Evolutionary conservation across 345 rosid genomes (phyloP), one percentile per base, ranked within the genome.

Genomic region (Luvunga scandens): DNA sequence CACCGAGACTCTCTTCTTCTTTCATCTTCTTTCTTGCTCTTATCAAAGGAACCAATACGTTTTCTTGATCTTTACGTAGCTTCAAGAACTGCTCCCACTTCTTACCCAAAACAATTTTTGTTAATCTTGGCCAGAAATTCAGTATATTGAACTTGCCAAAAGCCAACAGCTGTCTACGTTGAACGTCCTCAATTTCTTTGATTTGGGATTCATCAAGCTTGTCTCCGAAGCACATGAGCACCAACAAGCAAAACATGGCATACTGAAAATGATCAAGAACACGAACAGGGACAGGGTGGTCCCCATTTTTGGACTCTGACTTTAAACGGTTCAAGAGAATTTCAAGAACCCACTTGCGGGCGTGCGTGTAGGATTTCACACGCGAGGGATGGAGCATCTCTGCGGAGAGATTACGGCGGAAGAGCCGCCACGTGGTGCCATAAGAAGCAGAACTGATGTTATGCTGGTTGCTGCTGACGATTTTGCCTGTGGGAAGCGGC

Each of bases 191-290:
- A 8, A 82, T 36, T 18, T 71, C 39, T 48, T 60, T 63, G 14
- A 79, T 66, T 62, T 61, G 50, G 14, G 9, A 16, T 57, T 75
- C 66, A 6, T 75, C 71, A 50, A 79, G 66, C 53, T 66, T 66
- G 18, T 79, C 80, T 4, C 82, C 85, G 2, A 79, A 76, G 50
- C 78, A 83, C 77, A 83, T 79, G 0, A 79, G 25, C 33, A 76
- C 68, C 3, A 79, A 24, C 63, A 83, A 36, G 55, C 72, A 72
- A 56, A 60, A 79, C 53, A 79, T 68, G 38, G 73, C 74, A 1
- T 72, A 64, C 2, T 42, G 77, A 21, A 63, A 45, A 61, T 63
- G 30, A 6, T 63, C 76, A 1, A 48, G 3, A 3, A 36, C 39
- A 31, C 30, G 34, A 63, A 78, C 76, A 1, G 81, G 64, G 5